Conservation (phyloP, 108 stramenopile genomes). For the Aurantiochytrium sp. region DNA sequence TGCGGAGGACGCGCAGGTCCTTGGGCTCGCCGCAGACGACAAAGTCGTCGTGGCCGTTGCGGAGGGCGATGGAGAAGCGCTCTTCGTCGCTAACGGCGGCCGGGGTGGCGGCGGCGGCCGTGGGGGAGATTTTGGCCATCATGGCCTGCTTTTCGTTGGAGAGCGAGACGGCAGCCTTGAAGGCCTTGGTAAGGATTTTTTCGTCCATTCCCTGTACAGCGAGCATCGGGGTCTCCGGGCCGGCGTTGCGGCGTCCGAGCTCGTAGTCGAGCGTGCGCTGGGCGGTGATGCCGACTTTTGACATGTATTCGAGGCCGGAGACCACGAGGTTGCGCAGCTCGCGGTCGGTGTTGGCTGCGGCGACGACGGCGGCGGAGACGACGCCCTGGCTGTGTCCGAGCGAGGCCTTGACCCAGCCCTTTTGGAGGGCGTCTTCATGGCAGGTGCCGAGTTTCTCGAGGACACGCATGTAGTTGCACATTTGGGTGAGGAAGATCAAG, state of each 20-base stretch:
- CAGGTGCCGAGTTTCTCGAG: not conserved
- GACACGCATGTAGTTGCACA: not conserved
- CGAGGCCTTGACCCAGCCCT: not conserved
- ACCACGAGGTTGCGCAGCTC: not conserved
- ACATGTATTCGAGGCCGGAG: not conserved
- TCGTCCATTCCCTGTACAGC: not conserved
- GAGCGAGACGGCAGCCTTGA: not conserved
- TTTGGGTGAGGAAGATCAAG: not conserved
- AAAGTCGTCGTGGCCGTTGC: not conserved
- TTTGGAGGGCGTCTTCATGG: not conserved
- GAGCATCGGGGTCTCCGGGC: not conserved
- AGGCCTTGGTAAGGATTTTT: not conserved
- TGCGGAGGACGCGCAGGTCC: not conserved
- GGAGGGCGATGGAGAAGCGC: not conserved
- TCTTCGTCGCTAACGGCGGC: not conserved
- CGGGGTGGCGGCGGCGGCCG: not conserved
- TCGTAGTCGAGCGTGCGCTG: not conserved
- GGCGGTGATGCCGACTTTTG: not conserved
- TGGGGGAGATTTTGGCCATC: not conserved
- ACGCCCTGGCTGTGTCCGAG: slow-evolving; percentile 19
- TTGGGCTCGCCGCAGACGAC: not conserved
- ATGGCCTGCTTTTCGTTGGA: not conserved
- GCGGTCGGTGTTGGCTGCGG: not conserved
- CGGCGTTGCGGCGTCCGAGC: not conserved
- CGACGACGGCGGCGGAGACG: not conserved